Evolutionary conservation across 768 basidiomycete genomes (phyloP).

Genomic region (Mrakia frigida): DNA sequence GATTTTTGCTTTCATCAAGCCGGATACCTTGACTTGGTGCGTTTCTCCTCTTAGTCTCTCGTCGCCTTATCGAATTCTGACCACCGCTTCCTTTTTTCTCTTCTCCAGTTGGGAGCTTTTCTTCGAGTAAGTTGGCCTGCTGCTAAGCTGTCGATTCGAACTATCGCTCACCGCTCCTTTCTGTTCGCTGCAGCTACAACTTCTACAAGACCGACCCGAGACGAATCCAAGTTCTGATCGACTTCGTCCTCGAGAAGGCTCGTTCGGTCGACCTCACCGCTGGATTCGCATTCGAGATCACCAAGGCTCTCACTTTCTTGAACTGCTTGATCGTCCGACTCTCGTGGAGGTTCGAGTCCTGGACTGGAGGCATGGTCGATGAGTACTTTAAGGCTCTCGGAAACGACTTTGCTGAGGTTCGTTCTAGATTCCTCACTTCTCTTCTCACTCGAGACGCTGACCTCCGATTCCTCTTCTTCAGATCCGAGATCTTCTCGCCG

Average conservation of each 20-base stretch:
- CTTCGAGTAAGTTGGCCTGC: slow-evolving; percentile 46
- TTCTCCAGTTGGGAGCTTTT: slow-evolving; percentile 46
- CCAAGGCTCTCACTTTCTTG: slow-evolving; percentile 64
- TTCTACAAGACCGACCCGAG: slow-evolving; percentile 66
- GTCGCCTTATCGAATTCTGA: not conserved
- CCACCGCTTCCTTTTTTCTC: slow-evolving; percentile 33
- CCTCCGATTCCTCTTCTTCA: slow-evolving; percentile 44
- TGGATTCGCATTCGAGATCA: slow-evolving; percentile 84
- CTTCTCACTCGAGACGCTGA: not conserved
- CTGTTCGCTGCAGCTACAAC: not conserved
- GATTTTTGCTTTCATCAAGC: slow-evolving; percentile 70
- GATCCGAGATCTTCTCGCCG: slow-evolving; percentile 68
- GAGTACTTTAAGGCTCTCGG: slow-evolving; percentile 69
- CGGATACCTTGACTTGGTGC: slow-evolving; percentile 76
- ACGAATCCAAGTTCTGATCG: slow-evolving; percentile 62
- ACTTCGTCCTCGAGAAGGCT: slow-evolving; percentile 61
- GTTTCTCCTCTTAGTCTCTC: slow-evolving; percentile 56
- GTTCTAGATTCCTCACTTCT: slow-evolving; percentile 9
- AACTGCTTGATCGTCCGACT: slow-evolving; percentile 62
- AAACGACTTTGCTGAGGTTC: slow-evolving; percentile 79
- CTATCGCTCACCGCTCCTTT: not conserved
- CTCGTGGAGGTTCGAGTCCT: slow-evolving; percentile 61
- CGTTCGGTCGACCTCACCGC: slow-evolving; percentile 69
- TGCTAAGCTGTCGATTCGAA: not conserved
- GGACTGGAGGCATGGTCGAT: slow-evolving; percentile 63